Conservation (phyloP, 2,329 filamentous ascomycete species). For the Penicillium sp. region DNA sequence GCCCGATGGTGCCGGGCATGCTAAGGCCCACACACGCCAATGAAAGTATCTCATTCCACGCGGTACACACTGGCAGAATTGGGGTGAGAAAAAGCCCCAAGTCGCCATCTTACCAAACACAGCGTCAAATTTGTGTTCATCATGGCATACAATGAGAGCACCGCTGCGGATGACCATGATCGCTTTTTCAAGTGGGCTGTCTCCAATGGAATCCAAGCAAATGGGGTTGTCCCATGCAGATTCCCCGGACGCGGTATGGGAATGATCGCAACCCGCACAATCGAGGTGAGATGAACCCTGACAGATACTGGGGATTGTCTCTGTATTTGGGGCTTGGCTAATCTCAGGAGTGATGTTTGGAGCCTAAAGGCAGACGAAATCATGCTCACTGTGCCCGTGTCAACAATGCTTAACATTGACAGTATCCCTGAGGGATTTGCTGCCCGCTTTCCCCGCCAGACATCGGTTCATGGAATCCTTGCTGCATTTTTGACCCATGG, state of each 20-base stretch:
- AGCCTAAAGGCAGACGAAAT: conserved; percentile 52
- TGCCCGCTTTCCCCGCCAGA: conserved; percentile 34
- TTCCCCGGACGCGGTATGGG: conserved; percentile 77
- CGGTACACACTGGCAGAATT: too few species aligned
- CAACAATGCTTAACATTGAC: conserved; percentile 63
- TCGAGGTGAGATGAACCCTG: conserved; percentile 54
- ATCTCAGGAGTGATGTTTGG: background rate
- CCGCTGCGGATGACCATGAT: too few species aligned
- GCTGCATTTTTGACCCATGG: background rate
- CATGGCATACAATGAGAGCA: too few species aligned
- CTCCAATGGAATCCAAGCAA: conserved; percentile 64
- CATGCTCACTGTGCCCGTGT: conserved; percentile 65
- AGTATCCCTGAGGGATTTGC: conserved; percentile 59
- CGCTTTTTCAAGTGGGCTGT: conserved; percentile 58
- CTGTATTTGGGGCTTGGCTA: background rate
- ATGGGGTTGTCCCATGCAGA: conserved; percentile 64
- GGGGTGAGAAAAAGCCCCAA: too few species aligned
- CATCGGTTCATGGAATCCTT: background rate
- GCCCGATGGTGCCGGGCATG: too few species aligned
- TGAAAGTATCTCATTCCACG: too few species aligned
- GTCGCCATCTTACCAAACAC: too few species aligned
- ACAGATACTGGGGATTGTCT: background rate
- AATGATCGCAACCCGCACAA: conserved; percentile 66
- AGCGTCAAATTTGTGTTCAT: too few species aligned
- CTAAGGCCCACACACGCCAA: too few species aligned